These are phyloP conservation scores for Limnomonas spitsbergensis DNA, from an alignment of 139 green algal genomes.

Conservation along the genomic window DNA sequence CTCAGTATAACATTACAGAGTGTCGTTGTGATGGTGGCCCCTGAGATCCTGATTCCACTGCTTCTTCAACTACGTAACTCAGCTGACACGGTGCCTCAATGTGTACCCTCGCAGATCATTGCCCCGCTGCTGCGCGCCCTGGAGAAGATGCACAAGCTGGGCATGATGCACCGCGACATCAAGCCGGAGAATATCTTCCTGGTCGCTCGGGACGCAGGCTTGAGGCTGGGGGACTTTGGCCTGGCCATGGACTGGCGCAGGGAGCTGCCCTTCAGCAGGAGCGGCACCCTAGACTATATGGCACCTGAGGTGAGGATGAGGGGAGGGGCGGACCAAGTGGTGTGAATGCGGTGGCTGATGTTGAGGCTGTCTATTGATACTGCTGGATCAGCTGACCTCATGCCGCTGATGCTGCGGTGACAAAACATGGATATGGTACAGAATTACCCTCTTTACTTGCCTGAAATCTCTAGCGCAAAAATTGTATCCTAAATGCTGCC, in stretches of 20 bases:
- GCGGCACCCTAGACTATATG: constrained; percentile 69
- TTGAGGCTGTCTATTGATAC: not conserved
- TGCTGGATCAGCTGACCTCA: too few relatives aligned
- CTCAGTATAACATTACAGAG: not conserved
- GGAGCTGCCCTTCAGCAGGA: constrained; percentile 76
- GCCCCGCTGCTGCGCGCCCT: constrained; percentile 74
- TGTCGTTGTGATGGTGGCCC: too few relatives aligned
- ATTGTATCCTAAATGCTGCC: too few relatives aligned
- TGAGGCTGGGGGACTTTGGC: constrained; percentile 77
- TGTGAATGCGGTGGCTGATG: not conserved
- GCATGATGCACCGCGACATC: constrained; percentile 73
- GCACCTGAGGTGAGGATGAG: constrained; percentile 22
- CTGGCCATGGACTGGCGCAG: constrained; percentile 64
- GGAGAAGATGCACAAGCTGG: constrained; percentile 56
- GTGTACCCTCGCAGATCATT: constrained; percentile 76
- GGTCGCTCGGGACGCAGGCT: constrained; percentile 24
- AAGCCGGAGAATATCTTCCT: constrained; percentile 89
- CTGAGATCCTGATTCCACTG: too few relatives aligned
- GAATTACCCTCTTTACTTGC: too few relatives aligned
- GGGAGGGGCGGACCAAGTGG: too few relatives aligned
- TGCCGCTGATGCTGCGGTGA: too few relatives aligned
- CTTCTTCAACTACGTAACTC: too few relatives aligned
- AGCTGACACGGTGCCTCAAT: too few relatives aligned
- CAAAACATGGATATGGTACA: too few relatives aligned
- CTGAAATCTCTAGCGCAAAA: too few relatives aligned